Conservation (phyloP, 2,329 filamentous ascomycete species). For the Claviceps pusilla region DNA sequence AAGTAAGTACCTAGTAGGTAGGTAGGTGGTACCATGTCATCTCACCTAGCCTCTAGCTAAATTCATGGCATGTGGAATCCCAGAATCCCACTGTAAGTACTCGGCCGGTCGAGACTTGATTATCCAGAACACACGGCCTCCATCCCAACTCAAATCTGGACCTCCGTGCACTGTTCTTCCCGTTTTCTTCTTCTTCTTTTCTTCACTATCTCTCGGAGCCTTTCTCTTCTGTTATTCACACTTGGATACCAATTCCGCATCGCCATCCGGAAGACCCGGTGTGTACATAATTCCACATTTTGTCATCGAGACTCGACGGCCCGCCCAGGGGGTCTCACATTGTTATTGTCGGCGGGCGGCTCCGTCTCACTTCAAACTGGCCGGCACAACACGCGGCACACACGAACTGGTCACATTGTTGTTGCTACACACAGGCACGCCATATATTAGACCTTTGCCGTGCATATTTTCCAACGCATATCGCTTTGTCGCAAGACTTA, state of each 20-base stretch:
- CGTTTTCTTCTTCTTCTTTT: background rate
- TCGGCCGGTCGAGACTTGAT: too few species aligned
- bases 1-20: too few species aligned
- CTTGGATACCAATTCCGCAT: background rate
- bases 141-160: background rate
- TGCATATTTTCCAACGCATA: background rate
- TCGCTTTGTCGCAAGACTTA: background rate
- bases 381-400: background rate
- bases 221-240: background rate
- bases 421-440: background rate
- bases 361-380: background rate
- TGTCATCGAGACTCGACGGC: too few species aligned
- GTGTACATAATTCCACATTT: background rate
- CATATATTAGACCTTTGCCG: background rate
- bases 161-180: background rate
- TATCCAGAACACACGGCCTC: background rate
- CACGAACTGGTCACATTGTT: background rate
- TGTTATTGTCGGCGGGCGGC: background rate
- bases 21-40: too few species aligned
- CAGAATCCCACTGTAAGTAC: too few species aligned
- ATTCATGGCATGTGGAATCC: too few species aligned
- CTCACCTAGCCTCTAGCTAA: too few species aligned
- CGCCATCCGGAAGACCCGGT: background rate
- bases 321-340: too few species aligned
- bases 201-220: too few species aligned